Evolutionary conservation across 441 rosid species (phyloP).

Genomic region (Breynia disticha): DNA sequence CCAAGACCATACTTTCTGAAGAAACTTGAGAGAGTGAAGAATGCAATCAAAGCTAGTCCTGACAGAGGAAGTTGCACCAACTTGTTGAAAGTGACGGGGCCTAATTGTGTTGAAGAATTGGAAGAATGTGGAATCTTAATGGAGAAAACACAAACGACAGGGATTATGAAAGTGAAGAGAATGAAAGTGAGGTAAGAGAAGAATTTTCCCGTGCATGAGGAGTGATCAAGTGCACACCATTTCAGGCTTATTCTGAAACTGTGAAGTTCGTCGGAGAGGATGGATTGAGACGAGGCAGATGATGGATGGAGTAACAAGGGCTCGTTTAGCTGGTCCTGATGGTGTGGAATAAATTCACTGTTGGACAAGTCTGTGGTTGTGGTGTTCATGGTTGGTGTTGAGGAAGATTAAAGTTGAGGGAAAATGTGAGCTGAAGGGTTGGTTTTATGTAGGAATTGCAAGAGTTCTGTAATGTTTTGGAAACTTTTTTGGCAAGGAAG

Average conservation of each 20-base stretch:
- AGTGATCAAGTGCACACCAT: constrained; percentile 69
- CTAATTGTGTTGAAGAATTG: constrained; percentile 14
- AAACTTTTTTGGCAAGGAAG: constrained; percentile 6
- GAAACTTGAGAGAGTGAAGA: constrained; percentile 47
- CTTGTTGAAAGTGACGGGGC: constrained; percentile 41
- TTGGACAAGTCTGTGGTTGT: not conserved
- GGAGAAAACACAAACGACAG: constrained; percentile 31
- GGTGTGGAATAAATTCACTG: not conserved
- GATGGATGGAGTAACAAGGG: constrained; percentile 40
- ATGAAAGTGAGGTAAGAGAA: constrained; percentile 37
- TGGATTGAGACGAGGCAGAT: constrained; percentile 28
- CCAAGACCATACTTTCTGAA: constrained; percentile 40
- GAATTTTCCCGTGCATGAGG: constrained; percentile 36
- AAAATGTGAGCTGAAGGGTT: not conserved
- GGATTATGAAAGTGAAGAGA: constrained; percentile 35
- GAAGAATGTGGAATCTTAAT: constrained; percentile 18
- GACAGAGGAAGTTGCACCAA: constrained; percentile 65
- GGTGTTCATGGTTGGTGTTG: constrained; percentile 12
- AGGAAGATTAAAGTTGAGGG: not conserved
- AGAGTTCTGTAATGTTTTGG: constrained; percentile 7
- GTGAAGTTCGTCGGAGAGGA: constrained; percentile 32
- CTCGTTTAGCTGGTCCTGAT: not conserved
- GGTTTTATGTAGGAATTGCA: not conserved
- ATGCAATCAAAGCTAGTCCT: constrained; percentile 40
- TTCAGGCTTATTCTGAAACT: constrained; percentile 45